Evolutionary conservation across 2,329 filamentous ascomycete genomes (phyloP).

Genomic region (Sporothrix globosa): DNA sequence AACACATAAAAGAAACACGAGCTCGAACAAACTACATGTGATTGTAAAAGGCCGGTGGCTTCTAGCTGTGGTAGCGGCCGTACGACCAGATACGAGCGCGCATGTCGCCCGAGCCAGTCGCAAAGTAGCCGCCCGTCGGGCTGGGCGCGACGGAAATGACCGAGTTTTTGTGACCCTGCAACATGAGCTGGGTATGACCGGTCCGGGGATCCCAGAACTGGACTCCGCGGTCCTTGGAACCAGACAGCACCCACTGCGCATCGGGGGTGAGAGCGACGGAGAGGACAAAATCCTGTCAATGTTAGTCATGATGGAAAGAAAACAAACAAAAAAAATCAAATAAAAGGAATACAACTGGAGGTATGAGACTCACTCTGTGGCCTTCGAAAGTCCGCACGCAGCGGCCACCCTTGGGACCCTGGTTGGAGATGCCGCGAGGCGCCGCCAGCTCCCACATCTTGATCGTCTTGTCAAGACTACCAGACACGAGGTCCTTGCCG

Average conservation of each 20-base stretch:
- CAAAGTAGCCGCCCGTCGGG: conserved; percentile 84
- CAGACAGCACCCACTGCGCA: conserved; percentile 92
- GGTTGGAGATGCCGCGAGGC: conserved; percentile 67
- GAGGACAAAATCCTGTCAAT: conserved; percentile 82
- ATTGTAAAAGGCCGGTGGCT: not conserved
- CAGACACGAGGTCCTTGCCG: conserved; percentile 89
- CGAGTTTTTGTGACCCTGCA: conserved; percentile 98
- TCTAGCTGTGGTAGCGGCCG: conserved; percentile 46
- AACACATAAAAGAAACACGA: not conserved
- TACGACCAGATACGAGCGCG: conserved; percentile 97
- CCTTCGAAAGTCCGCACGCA: conserved; percentile 97
- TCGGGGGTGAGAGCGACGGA: conserved; percentile 94
- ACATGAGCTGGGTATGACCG: conserved; percentile 93
- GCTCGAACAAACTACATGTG: not conserved
- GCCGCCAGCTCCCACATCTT: conserved; percentile 97
- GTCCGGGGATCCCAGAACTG: conserved; percentile 98
- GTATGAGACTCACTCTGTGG: conserved; percentile 68
- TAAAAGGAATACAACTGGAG: not conserved
- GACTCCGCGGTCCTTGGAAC: conserved; percentile 94
- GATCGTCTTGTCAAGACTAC: conserved; percentile 96
- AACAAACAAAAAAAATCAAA: not conserved
- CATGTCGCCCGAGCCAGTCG: conserved; percentile 96
- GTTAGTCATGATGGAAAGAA: not conserved
- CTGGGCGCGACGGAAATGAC: conserved; percentile 97
- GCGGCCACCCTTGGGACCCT: conserved; percentile 79